phyloP scores from a whole-genome alignment of 2,329 filamentous ascomycete genomes.

The Ramularia endophylla region DNA sequence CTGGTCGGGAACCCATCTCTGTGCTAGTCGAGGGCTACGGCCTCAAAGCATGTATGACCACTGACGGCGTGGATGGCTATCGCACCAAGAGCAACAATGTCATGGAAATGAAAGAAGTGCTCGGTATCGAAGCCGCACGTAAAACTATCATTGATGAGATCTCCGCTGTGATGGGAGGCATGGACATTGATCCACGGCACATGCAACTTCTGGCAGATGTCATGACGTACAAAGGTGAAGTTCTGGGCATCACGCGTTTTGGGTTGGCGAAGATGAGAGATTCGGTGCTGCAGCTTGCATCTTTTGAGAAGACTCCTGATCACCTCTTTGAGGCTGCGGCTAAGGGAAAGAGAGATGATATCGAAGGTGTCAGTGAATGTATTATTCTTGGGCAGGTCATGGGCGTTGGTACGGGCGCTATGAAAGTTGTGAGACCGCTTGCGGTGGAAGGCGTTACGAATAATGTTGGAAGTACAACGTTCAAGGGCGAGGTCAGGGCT shows the following conservation, averaged over 20 bases:
- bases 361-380: constrained; percentile 91
- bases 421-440: constrained; percentile 77
- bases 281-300: constrained; percentile 85
- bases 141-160: constrained; percentile 88
- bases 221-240: constrained; percentile 98
- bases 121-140: constrained; percentile 92
- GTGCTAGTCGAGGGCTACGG: constrained; percentile 92
- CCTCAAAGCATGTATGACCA: constrained; percentile 82
- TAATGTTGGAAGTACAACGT: constrained; percentile 31
- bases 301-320: constrained; percentile 97
- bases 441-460: constrained; percentile 52
- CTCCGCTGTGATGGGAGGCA: constrained; percentile 78
- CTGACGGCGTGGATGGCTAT: constrained; percentile 78
- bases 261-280: constrained; percentile 96
- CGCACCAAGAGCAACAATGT: constrained; percentile 75
- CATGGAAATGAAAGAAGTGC: constrained; percentile 78
- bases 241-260: constrained; percentile 93
- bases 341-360: constrained; percentile 82
- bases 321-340: constrained; percentile 94
- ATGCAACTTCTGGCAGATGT: constrained; percentile 97
- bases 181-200: constrained; percentile 95
- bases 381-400: constrained; percentile 99
- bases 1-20: constrained; percentile 50
- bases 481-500: constrained; percentile 15
- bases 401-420: constrained; percentile 81